Conservation (phyloP, 2,329 filamentous ascomycete species). For the Paraconiothyrium brasiliense region DNA sequence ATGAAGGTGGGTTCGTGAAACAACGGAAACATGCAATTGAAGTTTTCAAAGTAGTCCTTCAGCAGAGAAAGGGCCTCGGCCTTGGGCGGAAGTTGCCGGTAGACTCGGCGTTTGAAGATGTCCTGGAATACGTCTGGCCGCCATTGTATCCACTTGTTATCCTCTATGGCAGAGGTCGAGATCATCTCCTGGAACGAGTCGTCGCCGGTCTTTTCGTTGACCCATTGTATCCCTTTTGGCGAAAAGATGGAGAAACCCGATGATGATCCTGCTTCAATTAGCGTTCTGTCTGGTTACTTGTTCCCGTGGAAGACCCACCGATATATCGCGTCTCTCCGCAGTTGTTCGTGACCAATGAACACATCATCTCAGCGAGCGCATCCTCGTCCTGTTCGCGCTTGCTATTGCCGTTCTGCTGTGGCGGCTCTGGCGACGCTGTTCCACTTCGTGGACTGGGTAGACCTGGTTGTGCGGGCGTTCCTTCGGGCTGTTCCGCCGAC, state of each 20-base stretch:
- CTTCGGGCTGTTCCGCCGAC: constrained; percentile 50
- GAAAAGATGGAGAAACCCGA: constrained; percentile 99
- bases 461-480: constrained; percentile 53
- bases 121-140: constrained; percentile 97
- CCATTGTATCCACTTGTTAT: constrained; percentile 97
- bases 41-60: constrained; percentile 96
- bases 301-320: constrained; percentile 63
- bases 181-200: constrained; percentile 96
- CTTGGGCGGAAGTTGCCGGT: constrained; percentile 83
- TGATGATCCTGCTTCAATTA: constrained; percentile 75
- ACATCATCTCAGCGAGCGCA: constrained; percentile 97
- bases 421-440: constrained; percentile 60
- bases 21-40: constrained; percentile 98
- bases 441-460: constrained; percentile 61
- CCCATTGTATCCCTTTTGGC: constrained; percentile 97
- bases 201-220: constrained; percentile 97
- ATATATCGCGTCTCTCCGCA: constrained; percentile 96
- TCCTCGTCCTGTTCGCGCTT: constrained; percentile 71
- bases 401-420: constrained; percentile 38
- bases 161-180: constrained; percentile 82
- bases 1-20: constrained; percentile 99
- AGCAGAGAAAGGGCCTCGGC: constrained; percentile 87
- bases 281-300: constrained; percentile 8
- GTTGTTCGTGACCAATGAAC: constrained; percentile 93
- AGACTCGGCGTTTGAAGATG: constrained; percentile 85